Conservation (phyloP, 768 basidiomycete species). For the Clitopilus hobsonii region DNA sequence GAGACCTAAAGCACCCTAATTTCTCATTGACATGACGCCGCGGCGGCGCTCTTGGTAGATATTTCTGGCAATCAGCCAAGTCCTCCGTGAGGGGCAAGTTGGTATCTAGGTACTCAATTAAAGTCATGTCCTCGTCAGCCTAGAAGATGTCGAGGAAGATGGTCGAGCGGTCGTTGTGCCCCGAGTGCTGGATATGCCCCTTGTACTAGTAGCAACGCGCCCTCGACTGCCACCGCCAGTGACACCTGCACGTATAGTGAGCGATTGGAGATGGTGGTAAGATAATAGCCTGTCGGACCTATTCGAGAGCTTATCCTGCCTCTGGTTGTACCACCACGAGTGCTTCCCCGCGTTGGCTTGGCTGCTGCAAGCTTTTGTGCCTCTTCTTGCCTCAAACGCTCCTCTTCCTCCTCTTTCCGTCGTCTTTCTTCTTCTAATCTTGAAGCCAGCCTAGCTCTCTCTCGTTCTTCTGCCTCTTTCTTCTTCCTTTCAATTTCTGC, state of each 20-base stretch:
- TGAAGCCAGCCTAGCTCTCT: slow-evolving; percentile 14
- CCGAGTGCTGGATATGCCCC: neutral
- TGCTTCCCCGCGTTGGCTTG: neutral
- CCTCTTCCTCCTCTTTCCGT: slow-evolving; percentile 48
- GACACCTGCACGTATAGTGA: neutral
- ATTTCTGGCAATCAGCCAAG: too few relatives aligned
- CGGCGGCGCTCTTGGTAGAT: too few relatives aligned
- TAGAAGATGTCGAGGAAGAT: neutral
- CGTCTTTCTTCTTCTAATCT: slow-evolving; percentile 36
- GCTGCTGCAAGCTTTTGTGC: neutral
- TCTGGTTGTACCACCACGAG: neutral
- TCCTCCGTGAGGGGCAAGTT: too few relatives aligned
- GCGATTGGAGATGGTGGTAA: neutral
- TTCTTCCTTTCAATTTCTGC: slow-evolving; percentile 37
- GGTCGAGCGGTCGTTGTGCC: neutral
- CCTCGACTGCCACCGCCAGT: neutral
- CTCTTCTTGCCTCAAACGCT: slow-evolving; percentile 13
- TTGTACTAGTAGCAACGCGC: neutral
- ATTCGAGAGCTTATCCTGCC: neutral
- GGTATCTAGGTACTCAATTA: neutral
- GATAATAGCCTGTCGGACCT: neutral
- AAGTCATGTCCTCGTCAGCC: too few relatives aligned
- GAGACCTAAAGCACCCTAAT: too few relatives aligned
- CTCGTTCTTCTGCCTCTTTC: slow-evolving; percentile 43
- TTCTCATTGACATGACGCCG: too few relatives aligned